A percentile compares a stretch with the other conserved stretches of the same genome.
These are phyloP conservation scores for Symbiodinium pilosum DNA, from an alignment of 73 alveolate genomes.

Conservation along the genomic window DNA sequence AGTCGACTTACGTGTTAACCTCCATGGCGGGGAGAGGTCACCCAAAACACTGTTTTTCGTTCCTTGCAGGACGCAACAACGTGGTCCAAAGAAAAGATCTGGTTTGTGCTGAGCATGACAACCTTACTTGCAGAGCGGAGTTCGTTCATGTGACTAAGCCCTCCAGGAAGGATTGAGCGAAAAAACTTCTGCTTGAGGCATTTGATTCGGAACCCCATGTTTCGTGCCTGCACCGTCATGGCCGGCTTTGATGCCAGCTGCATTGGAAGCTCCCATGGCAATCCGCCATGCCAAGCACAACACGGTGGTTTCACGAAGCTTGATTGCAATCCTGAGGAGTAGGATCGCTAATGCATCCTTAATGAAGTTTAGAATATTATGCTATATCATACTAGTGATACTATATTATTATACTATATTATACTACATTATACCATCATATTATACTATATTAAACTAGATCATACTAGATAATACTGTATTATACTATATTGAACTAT, in stretches of 20 bases:
- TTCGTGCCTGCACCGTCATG: background rate
- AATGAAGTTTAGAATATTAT: no score
- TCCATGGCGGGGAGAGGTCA: no score
- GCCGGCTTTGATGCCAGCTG: background rate
- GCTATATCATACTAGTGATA: background rate
- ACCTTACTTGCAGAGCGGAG: background rate
- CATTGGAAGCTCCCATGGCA: background rate
- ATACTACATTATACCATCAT: background rate
- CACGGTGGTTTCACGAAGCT: background rate
- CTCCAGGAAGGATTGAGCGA: background rate
- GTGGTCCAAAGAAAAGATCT: no score
- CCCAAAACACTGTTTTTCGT: no score
- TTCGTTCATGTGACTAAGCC: background rate
- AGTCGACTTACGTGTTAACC: no score
- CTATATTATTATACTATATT: background rate
- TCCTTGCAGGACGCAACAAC: background rate
- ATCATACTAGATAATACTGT: background rate
- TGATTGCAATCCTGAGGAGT: background rate
- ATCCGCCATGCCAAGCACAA: background rate
- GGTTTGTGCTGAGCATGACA: no score
- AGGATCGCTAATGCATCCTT: background rate
- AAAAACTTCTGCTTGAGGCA: background rate
- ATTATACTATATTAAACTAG: no score
- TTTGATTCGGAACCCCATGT: background rate
- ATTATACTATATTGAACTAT: no score